Conservation (phyloP, 306 rosid species). For the Vicia sativa region DNA sequence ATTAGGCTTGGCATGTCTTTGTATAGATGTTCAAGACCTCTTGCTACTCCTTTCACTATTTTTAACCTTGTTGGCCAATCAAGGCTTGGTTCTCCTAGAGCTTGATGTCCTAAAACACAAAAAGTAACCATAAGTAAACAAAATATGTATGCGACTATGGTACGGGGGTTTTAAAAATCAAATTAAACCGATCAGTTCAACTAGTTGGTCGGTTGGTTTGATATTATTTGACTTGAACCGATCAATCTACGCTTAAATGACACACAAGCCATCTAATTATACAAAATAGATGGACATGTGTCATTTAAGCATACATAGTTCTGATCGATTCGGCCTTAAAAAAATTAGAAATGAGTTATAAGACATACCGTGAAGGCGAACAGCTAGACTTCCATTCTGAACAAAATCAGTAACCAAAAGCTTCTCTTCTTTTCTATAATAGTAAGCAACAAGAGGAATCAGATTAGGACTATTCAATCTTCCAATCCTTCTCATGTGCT, state of each 20-base stretch:
- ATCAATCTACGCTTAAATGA: no score
- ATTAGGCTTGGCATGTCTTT: constrained; percentile 71
- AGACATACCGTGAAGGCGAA: constrained; percentile 72
- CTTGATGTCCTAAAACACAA: constrained; percentile 56
- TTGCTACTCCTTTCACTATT: constrained; percentile 76
- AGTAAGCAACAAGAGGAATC: constrained; percentile 91
- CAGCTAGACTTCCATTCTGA: constrained; percentile 67
- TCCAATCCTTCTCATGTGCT: constrained; percentile 86
- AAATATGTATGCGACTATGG: neutral
- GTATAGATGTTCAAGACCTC: constrained; percentile 69
- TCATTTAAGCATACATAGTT: neutral
- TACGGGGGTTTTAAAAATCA: neutral
- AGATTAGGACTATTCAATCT: constrained; percentile 64
- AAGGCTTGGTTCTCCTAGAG: constrained; percentile 62
- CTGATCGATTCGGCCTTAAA: neutral
- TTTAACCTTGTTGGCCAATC: constrained; percentile 81
- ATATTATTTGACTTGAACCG: no score
- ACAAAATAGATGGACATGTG: no score
- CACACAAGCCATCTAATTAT: no score
- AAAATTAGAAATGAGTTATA: neutral
- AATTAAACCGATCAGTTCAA: neutral
- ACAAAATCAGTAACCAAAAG: constrained; percentile 67
- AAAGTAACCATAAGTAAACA: constrained; percentile 1
- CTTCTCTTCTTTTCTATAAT: constrained; percentile 88
- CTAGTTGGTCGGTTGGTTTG: neutral